These are phyloP conservation scores for Filobasidium wieringae DNA, from an alignment of 768 basidiomycete genomes.

Conservation along the genomic window DNA sequence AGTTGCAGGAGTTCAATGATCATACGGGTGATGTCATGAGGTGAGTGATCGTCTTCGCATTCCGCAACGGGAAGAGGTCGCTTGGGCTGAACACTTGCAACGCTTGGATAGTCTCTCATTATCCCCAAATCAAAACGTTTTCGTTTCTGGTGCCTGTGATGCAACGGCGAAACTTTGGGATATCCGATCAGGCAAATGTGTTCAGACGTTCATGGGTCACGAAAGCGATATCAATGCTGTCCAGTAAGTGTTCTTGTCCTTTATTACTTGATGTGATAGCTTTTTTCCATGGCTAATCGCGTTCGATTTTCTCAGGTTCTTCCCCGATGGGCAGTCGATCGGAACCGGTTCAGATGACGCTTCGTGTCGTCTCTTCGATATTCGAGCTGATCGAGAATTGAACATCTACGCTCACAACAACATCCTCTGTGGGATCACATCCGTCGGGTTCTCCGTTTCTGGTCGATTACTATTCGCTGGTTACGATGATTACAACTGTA, in stretches of 20 bases:
- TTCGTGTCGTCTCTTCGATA: constrained; percentile 94
- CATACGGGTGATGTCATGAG: constrained; percentile 99
- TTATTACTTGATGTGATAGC: not conserved
- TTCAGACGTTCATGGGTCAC: constrained; percentile 96
- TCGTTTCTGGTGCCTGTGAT: constrained; percentile 98
- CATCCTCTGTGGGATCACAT: constrained; percentile 96
- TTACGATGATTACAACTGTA: constrained; percentile 99
- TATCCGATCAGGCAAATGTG: constrained; percentile 91
- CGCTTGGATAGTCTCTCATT: constrained; percentile 61
- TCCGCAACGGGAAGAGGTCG: not conserved
- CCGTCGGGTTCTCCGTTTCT: constrained; percentile 95
- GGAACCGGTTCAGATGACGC: constrained; percentile 98
- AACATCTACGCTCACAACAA: constrained; percentile 98
- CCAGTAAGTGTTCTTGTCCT: constrained; percentile 51
- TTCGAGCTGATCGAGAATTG: constrained; percentile 91
- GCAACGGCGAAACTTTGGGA: constrained; percentile 99
- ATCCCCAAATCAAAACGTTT: constrained; percentile 82
- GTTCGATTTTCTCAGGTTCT: constrained; percentile 61
- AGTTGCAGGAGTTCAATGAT: constrained; percentile 97
- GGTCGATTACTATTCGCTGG: constrained; percentile 96
- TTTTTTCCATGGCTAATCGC: not conserved
- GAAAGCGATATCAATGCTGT: constrained; percentile 99
- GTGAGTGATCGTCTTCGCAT: constrained; percentile 44
- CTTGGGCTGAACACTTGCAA: not conserved
- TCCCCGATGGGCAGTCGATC: constrained; percentile 98